Percentiles rank a stretch among this genome's conserved stretches.
These are phyloP conservation scores for Polyplosphaeria fusca DNA, from an alignment of 495 filamentous ascomycete genomes.

Conservation along the genomic window DNA sequence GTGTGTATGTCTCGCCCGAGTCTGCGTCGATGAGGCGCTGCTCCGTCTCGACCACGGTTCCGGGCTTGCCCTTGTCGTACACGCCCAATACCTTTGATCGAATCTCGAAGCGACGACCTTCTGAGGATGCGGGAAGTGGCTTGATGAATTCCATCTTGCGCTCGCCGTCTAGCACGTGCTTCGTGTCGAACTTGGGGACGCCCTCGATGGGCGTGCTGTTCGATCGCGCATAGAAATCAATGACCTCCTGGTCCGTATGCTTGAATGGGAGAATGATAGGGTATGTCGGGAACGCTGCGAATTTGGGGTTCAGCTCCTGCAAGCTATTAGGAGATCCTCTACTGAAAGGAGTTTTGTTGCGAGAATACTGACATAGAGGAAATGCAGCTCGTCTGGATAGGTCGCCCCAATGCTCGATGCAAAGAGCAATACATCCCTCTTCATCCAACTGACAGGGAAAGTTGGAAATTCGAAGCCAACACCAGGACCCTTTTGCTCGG, in stretches of 20 bases:
- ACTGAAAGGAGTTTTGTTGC: not conserved
- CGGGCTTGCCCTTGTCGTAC: conserved; percentile 87
- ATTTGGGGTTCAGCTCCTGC: conserved; percentile 78
- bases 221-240: conserved; percentile 75
- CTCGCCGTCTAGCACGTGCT: conserved; percentile 79
- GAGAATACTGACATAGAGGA: conserved; percentile 66
- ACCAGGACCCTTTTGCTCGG: conserved; percentile 18
- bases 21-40: conserved; percentile 67
- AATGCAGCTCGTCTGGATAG: conserved; percentile 75
- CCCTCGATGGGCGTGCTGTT: conserved; percentile 63
- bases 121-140: conserved; percentile 69
- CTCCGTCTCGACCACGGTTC: conserved; percentile 78
- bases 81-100: conserved; percentile 78
- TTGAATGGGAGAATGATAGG: conserved; percentile 85
- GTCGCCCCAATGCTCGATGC: conserved; percentile 82
- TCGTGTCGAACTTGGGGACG: conserved; percentile 72
- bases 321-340: not conserved
- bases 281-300: conserved; percentile 84
- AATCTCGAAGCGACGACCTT: conserved; percentile 70
- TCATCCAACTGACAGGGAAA: conserved; percentile 72
- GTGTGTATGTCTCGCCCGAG: conserved; percentile 68
- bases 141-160: conserved; percentile 74
- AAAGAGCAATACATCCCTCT: conserved; percentile 82
- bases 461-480: conserved; percentile 59
- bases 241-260: conserved; percentile 68